Conservation (phyloP, 2,329 filamentous ascomycete genomes). For the Ceratocystis cacaofunesta region DNA sequence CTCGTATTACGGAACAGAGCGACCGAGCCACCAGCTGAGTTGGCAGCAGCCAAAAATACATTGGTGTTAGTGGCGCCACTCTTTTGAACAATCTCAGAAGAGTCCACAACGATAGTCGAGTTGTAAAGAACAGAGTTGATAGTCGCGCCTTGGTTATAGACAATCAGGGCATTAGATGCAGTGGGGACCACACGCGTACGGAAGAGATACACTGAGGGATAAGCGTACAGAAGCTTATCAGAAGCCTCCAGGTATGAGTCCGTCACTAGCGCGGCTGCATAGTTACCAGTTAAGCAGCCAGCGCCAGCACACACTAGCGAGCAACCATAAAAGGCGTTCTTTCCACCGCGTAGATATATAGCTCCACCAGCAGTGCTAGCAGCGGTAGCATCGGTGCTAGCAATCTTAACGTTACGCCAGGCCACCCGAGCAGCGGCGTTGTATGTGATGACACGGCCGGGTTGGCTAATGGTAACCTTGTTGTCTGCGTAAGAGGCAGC, state of each 20-base stretch:
- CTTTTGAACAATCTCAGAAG: conserved; percentile 24
- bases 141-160: conserved; percentile 27
- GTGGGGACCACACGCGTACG: conserved; percentile 29
- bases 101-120: conserved; percentile 30
- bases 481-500: conserved; percentile 21
- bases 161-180: conserved; percentile 20
- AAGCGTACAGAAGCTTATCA: conserved; percentile 30
- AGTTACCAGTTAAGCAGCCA: conserved; percentile 20
- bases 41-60: conserved; percentile 30
- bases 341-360: conserved; percentile 25
- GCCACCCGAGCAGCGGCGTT: conserved; percentile 24
- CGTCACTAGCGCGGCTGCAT: conserved; percentile 27
- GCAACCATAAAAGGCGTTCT: conserved; percentile 28
- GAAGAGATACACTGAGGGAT: conserved; percentile 29
- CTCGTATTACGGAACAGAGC: conserved; percentile 28
- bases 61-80: conserved; percentile 23
- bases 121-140: conserved; percentile 23
- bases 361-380: conserved; percentile 22
- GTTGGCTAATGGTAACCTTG: conserved; percentile 25
- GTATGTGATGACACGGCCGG: conserved; percentile 23
- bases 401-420: conserved; percentile 28
- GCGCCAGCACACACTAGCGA: conserved; percentile 28
- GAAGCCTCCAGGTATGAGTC: conserved; percentile 31
- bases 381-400: conserved; percentile 22
- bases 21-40: conserved; percentile 26